Conservation (phyloP, 1,284 basidiomycete species). For the Vanrija sp. region DNA sequence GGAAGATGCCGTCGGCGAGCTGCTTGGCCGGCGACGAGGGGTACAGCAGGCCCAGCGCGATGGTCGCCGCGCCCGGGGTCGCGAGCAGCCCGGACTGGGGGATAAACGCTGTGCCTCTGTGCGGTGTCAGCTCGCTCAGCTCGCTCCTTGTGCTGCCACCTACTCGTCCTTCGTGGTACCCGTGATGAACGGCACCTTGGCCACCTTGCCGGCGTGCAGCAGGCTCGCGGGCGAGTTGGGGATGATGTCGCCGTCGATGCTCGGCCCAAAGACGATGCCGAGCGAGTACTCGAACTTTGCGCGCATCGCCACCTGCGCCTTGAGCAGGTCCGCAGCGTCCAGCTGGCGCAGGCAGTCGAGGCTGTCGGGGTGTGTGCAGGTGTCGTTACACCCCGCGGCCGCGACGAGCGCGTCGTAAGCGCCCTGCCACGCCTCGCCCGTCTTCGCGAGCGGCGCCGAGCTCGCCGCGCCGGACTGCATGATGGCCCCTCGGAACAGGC, state of each 20-base stretch:
- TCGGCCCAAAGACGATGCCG: slow-evolving; percentile 15
- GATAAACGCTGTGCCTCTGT: slow-evolving; percentile 17
- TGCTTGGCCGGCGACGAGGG: slow-evolving; percentile 12
- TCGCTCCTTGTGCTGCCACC: neutral
- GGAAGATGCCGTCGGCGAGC: slow-evolving; percentile 17
- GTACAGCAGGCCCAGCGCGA: slow-evolving; percentile 10
- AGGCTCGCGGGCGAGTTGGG: slow-evolving; percentile 34
- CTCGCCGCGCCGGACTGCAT: slow-evolving; percentile 44
- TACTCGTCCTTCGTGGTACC: slow-evolving; percentile 45
- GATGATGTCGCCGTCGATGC: slow-evolving; percentile 43
- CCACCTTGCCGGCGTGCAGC: slow-evolving; percentile 32
- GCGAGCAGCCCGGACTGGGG: neutral
- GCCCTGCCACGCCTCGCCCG: slow-evolving; percentile 27
- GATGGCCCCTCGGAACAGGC: slow-evolving; percentile 47
- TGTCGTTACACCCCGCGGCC: slow-evolving; percentile 8
- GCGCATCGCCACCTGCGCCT: too few species aligned
- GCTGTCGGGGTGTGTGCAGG: slow-evolving; percentile 11
- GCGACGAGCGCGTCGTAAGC: slow-evolving; percentile 32
- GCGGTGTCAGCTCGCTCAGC: neutral
- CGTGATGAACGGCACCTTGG: slow-evolving; percentile 44
- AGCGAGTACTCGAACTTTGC: neutral
- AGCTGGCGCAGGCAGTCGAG: slow-evolving; percentile 40
- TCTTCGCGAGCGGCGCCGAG: slow-evolving; percentile 28
- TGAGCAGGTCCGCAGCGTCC: slow-evolving; percentile 21
- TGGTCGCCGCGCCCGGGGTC: neutral